A percentile compares a stretch with the other conserved stretches of the same genome.
Conservation (phyloP, 129 eudicot genomes). For the Daucus carota region DNA sequence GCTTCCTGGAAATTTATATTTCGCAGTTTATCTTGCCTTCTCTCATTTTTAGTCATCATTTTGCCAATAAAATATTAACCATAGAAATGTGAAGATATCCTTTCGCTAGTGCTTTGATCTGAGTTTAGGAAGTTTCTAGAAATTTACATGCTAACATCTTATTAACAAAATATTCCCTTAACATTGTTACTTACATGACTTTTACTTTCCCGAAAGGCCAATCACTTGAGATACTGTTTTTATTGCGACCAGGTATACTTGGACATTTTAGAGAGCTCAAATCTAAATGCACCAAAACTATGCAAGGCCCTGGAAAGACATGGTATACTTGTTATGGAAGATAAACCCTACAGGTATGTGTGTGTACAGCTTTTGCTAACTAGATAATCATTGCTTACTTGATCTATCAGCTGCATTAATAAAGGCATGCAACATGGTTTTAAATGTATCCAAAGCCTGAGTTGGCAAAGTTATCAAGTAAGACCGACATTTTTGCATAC, state of each 20-base stretch:
- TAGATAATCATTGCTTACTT: neutral
- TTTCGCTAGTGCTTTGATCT: neutral
- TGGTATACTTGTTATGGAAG: constrained; percentile 65
- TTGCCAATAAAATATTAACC: neutral
- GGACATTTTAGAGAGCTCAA: constrained; percentile 43
- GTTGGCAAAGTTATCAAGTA: neutral
- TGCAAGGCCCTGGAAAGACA: constrained; percentile 55
- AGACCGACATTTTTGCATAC: too few species aligned
- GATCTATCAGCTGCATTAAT: neutral
- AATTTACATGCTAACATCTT: neutral
- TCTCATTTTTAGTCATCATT: neutral
- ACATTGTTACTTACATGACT: too few species aligned
- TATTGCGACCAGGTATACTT: constrained; percentile 49
- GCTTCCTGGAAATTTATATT: neutral
- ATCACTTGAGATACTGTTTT: neutral
- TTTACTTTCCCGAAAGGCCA: neutral
- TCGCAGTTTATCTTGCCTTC: neutral
- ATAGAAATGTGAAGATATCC: neutral
- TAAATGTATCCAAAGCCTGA: neutral
- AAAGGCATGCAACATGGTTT: neutral
- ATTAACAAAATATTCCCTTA: neutral
- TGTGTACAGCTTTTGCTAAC: neutral
- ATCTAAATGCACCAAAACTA: constrained; percentile 47
- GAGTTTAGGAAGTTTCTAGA: neutral
- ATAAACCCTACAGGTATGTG: constrained; percentile 67